Conservation (phyloP, 768 basidiomycete species). For the Hygrocybe punicea region DNA sequence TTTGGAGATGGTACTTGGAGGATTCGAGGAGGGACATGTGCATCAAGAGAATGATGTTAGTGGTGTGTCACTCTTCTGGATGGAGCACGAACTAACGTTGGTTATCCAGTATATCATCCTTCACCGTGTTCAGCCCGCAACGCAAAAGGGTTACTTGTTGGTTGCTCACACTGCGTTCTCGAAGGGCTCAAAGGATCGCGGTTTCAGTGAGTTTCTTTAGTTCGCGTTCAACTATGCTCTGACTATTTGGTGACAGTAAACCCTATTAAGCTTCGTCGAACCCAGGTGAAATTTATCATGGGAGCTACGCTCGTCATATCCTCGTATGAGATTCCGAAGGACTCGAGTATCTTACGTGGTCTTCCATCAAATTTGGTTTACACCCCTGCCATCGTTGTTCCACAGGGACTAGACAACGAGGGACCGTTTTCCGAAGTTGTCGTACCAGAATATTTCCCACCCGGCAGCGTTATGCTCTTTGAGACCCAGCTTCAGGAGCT, state of each 20-base stretch:
- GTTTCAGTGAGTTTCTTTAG: conserved; percentile 55
- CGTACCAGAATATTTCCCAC: conserved; percentile 90
- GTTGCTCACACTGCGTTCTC: conserved; percentile 90
- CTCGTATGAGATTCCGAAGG: conserved; percentile 53
- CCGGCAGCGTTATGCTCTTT: conserved; percentile 92
- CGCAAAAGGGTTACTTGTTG: conserved; percentile 89
- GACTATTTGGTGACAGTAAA: conserved; percentile 49
- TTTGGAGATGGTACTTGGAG: conserved; percentile 85
- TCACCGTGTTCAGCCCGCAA: conserved; percentile 85
- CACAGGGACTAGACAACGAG: conserved; percentile 59
- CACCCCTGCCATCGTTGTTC: conserved; percentile 55
- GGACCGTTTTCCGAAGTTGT: conserved; percentile 74
- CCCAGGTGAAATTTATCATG: conserved; percentile 73
- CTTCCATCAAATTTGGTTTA: conserved; percentile 67
- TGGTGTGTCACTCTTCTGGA: conserved; percentile 15
- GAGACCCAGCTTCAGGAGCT: conserved; percentile 77
- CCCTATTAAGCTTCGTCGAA: conserved; percentile 78
- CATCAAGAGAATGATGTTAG: conserved; percentile 94
- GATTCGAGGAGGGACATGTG: conserved; percentile 89
- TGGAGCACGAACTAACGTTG: neutral
- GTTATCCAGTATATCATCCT: conserved; percentile 78
- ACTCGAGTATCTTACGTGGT: conserved; percentile 59
- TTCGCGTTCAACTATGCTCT: neutral
- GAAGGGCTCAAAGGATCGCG: conserved; percentile 78
- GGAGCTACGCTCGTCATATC: conserved; percentile 72